These are phyloP conservation scores for Saccharum officinarum DNA, from an alignment of 176 grass and related monocot genomes.

Conservation along the genomic window DNA sequence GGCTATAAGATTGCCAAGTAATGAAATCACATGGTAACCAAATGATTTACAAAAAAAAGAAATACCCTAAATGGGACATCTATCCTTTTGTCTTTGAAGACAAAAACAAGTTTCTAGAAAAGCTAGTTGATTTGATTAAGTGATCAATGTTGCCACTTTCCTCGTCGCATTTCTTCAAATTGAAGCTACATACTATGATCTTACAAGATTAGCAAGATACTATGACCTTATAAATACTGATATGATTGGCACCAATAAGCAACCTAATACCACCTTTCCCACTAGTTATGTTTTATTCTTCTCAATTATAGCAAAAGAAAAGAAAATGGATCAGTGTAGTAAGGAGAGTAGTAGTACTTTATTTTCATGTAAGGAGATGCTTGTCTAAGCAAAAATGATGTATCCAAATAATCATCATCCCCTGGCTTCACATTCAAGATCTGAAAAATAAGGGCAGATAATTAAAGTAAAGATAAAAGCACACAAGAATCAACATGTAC, in stretches of 20 bases:
- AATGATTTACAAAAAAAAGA: background rate
- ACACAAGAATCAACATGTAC: background rate
- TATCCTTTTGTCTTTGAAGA: background rate
- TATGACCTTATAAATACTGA: conserved; percentile 2
- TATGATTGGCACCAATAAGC: background rate
- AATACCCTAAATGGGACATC: background rate
- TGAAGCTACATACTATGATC: background rate
- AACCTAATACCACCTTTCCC: background rate
- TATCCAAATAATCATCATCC: conserved; percentile 83
- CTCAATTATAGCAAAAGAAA: conserved; percentile 4
- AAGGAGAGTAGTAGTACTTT: conserved; percentile 64
- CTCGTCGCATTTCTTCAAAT: background rate
- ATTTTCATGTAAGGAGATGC: conserved; percentile 99
- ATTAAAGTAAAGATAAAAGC: conserved; percentile 13
- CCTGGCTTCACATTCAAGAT: conserved; percentile 89
- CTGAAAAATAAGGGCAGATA: conserved; percentile 34
- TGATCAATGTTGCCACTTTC: background rate
- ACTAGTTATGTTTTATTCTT: background rate
- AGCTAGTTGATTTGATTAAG: too few relatives aligned
- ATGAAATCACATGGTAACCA: background rate
- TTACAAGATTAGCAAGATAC: background rate
- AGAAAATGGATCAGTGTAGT: background rate
- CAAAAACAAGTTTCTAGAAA: too few relatives aligned
- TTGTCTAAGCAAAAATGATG: conserved; percentile 93
- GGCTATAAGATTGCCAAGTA: background rate